Conservation (phyloP, 1,284 basidiomycete species). For the Pascua sp. region DNA sequence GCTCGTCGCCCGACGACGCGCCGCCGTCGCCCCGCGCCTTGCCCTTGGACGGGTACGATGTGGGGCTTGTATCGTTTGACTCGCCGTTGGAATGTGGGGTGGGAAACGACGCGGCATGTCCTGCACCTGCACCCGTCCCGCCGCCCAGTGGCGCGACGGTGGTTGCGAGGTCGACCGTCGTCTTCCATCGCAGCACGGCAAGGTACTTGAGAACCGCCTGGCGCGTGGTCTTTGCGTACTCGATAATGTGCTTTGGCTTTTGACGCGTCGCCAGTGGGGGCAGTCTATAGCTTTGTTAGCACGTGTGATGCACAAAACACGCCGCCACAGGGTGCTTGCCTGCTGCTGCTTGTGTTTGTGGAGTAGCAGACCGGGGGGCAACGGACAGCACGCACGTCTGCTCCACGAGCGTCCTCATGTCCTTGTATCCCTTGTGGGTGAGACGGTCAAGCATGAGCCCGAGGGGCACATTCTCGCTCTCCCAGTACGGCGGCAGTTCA, state of each 20-base stretch:
- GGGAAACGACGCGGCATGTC: slow-evolving; percentile 28
- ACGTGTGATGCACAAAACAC: too few relatives aligned
- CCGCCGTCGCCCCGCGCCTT: slow-evolving; percentile 15
- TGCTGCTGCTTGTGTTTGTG: not conserved
- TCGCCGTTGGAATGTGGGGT: slow-evolving; percentile 41
- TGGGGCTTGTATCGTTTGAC: slow-evolving; percentile 35
- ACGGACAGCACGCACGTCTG: slow-evolving; percentile 32
- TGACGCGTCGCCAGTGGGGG: slow-evolving; percentile 24
- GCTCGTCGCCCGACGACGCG: slow-evolving; percentile 9
- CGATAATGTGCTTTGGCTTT: slow-evolving; percentile 39
- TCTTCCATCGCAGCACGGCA: slow-evolving; percentile 45
- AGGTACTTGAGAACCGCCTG: slow-evolving; percentile 45
- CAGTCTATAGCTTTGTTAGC: slow-evolving; percentile 12
- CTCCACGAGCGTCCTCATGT: slow-evolving; percentile 31
- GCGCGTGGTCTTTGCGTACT: slow-evolving; percentile 40
- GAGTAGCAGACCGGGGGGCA: too few relatives aligned
- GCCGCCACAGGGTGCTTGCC: not conserved
- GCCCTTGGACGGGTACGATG: slow-evolving; percentile 20
- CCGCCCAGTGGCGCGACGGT: not conserved
- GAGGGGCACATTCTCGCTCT: slow-evolving; percentile 37
- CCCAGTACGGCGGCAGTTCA: slow-evolving; percentile 42
- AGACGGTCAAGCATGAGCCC: slow-evolving; percentile 36
- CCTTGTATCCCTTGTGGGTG: slow-evolving; percentile 34
- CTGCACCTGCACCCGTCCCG: not conserved
- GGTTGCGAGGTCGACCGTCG: slow-evolving; percentile 33